Base-by-base conservation (phyloP, 805 yeast species). In the Candida khao-thaluensis region DNA sequence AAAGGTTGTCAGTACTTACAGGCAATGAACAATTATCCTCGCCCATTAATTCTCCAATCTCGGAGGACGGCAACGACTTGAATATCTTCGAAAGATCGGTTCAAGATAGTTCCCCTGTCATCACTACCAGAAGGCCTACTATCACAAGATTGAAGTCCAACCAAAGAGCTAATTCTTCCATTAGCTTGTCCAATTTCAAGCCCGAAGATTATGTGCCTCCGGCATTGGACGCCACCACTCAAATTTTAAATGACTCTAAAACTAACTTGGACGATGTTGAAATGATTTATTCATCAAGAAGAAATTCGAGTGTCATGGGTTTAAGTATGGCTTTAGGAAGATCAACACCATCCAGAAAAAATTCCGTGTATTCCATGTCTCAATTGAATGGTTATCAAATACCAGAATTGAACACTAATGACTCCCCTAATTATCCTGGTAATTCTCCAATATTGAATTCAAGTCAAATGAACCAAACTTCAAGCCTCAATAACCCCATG, bases 131-230 rank as follows among this genome's bases (percentile, higher is more conserved):
- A 31, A 43, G 50, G 43, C 48, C 50, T 21, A 41, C 50, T 4
- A 16, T 41, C 14, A 35, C 44, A 9, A 42, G 38, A 17, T 39
- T 41, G 15, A 42, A 43, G 16, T 41, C 50, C 14, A 36, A 40
- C 9, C 40, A 32, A 14, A 25, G 41, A 16, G 41, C 36, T 16
- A 45, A 41, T 15, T 41, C 46, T 14, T 35, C 42, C 8, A 37
- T 47, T 15, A 39, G 44, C n/a, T 40, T 47, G 12, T 35, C 54
- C 6, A 59, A 58, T 25, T 54, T 64, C 38, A 66, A 73, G 24
- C 60, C 66, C 7, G 82, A 86, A 57, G 85, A 88, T 59, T 76
- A 62, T 49, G 85, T 87, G 15, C 85, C 95, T 2, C 90, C 96
- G 0, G 86, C 86, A 5, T 66, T 87, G 49, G 95, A 86, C 51